Base-by-base conservation (phyloP, 2,329 filamentous ascomycete genomes). In the Tolypocladium tropicale region DNA sequence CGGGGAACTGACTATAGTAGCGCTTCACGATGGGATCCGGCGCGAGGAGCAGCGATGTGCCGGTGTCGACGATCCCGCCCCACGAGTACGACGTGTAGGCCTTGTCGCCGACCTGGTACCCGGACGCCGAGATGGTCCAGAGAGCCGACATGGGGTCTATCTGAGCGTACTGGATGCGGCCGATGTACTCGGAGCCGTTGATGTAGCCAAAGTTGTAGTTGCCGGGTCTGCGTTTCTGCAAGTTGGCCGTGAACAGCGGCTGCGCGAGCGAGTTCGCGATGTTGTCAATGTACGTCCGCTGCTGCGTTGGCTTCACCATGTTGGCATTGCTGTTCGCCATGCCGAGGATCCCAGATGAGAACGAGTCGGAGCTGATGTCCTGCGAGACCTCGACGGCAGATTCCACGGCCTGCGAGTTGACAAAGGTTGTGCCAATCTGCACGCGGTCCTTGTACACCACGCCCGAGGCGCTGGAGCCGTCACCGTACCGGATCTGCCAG, bases 391-490 rank as follows among this genome's bases (percentile, higher is more conserved):
- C 73, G 3, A 74, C 74, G 16, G 86, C 86, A 36, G 84, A 79
- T 68, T 89, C 83, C 12, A 90, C 80, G 10, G 84, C 83, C 68
- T 89, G 86, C 2, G 69, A 66, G 3, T 76, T 76, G 36, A 84
- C 83, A 32, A 74, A 80, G 3, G 85, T 79, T 33, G 74, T 73
- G 50, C 83, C 85, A 30, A 89, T 76, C 25, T 73, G 72, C 46
- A 89, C 85, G 52, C 75, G 80, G 67, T 89, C 86, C 33, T 74
- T 77, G 69, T 85, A 88, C 55, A 89, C 85, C 52, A 78, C 77
- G 46, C 86, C 86, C 50, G 70, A 74, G 21, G 86, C 86, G 41
- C 76, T 76, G 49, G 81, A 82, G 16, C 82, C 82, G 61, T 89
- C 86, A 28, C 83, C 85, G 62, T 89, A 89, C 18, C 66, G 71